Evolutionary conservation across 805 yeast species (phyloP).

Genomic region (Hemisphaericaspora nanyangensis): DNA sequence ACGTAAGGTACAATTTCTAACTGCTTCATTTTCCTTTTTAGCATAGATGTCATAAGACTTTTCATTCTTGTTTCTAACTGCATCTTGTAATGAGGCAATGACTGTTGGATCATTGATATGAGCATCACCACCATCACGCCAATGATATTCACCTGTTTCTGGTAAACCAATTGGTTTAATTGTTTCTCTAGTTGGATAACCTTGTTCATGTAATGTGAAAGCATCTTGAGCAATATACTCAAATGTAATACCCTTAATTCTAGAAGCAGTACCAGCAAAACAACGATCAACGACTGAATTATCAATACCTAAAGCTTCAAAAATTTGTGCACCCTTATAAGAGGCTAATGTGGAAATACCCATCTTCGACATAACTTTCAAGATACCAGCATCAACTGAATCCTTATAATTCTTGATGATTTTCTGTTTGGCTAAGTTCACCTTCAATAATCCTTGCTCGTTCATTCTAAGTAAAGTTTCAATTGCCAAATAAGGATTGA

Average conservation of each 20-base stretch:
- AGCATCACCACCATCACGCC: slow-evolving; percentile 98
- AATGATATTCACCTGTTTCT: slow-evolving; percentile 95
- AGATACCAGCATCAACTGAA: slow-evolving; percentile 85
- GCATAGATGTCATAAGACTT: slow-evolving; percentile 87
- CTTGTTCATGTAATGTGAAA: slow-evolving; percentile 87
- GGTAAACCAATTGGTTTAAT: slow-evolving; percentile 73
- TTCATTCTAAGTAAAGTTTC: slow-evolving; percentile 86
- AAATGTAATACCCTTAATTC: slow-evolving; percentile 93
- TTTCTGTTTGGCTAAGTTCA: slow-evolving; percentile 52
- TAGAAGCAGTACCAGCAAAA: slow-evolving; percentile 95
- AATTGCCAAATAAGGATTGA: slow-evolving; percentile 90
- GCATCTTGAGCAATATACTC: slow-evolving; percentile 97
- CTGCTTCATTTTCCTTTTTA: slow-evolving; percentile 86
- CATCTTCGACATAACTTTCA: slow-evolving; percentile 98
- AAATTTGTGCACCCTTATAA: slow-evolving; percentile 98
- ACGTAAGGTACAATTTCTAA: slow-evolving; percentile 87
- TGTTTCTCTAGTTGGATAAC: slow-evolving; percentile 75
- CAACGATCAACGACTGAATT: slow-evolving; percentile 93
- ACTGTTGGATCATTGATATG: slow-evolving; percentile 95
- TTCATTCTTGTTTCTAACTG: slow-evolving; percentile 96
- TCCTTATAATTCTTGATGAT: slow-evolving; percentile 76
- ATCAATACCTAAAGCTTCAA: slow-evolving; percentile 94
- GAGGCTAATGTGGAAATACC: slow-evolving; percentile 97
- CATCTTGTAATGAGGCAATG: slow-evolving; percentile 92
- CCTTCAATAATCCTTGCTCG: slow-evolving; percentile 64